Conservation (phyloP, 169 alveolate genomes). For the Plasmodium adleri region DNA sequence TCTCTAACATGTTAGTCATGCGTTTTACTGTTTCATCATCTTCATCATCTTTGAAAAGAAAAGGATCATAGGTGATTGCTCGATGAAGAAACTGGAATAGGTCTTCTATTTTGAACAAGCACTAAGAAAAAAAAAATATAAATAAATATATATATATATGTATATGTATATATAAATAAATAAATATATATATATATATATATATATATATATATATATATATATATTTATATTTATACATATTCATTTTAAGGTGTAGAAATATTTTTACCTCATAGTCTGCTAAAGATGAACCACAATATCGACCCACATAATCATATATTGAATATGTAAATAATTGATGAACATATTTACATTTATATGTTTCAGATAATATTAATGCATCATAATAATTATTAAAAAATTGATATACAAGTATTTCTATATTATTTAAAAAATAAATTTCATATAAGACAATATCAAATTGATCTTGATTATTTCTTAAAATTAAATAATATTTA, state of each 20-base stretch:
- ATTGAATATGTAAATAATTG: conserved; percentile 54
- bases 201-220: no score
- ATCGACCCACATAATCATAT: conserved; percentile 56
- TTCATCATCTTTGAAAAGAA: conserved; percentile 31
- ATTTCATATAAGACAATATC: conserved; percentile 49
- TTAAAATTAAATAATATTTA: conserved; percentile 35
- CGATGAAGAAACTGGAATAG: conserved; percentile 49
- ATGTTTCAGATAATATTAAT: conserved; percentile 21
- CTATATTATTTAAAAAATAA: conserved; percentile 36
- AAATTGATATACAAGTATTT: conserved; percentile 29
- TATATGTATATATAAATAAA: background rate
- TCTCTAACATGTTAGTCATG: background rate
- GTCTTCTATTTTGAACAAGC: conserved; percentile 49
- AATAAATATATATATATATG: background rate
- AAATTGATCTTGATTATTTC: conserved; percentile 17
- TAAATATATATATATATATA: background rate
- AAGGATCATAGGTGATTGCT: conserved; percentile 56
- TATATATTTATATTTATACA: no score
- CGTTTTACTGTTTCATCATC: conserved; percentile 10
- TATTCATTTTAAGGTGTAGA: no score
- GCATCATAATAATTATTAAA: conserved; percentile 50
- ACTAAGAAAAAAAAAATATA: conserved; percentile 19
- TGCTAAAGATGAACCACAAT: conserved; percentile 26
- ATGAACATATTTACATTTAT: conserved; percentile 3
- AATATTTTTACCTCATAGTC: conserved; percentile 32